Evolutionary conservation across 1,284 basidiomycete species (phyloP).

Genomic region (Golubevia pallescens): DNA sequence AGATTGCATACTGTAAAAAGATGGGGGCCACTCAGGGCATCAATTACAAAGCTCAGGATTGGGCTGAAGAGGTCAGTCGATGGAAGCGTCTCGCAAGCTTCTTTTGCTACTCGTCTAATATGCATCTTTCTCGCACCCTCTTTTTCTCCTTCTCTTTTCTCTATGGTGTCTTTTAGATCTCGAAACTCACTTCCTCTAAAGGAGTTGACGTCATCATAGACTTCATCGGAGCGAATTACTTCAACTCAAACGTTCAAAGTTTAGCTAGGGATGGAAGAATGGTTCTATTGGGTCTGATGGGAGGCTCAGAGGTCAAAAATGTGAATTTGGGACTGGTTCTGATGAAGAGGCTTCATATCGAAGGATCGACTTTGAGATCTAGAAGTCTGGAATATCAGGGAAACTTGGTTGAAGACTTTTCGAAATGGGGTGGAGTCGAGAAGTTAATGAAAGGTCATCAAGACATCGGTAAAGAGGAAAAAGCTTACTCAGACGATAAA

Average conservation of each 20-base stretch:
- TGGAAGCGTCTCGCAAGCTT: too few species aligned
- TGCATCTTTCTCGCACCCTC: neutral
- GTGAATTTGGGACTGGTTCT: slow-evolving; percentile 75
- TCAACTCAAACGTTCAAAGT: slow-evolving; percentile 78
- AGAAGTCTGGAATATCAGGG: slow-evolving; percentile 81
- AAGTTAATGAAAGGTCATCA: neutral
- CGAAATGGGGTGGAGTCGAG: slow-evolving; percentile 13
- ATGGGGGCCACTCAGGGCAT: slow-evolving; percentile 75
- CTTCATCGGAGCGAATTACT: slow-evolving; percentile 84
- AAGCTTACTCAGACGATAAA: slow-evolving; percentile 66
- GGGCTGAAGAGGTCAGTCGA: slow-evolving; percentile 72
- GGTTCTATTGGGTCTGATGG: slow-evolving; percentile 74
- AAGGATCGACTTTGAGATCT: slow-evolving; percentile 85
- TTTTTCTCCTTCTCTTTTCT: neutral
- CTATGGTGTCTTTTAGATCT: slow-evolving; percentile 37
- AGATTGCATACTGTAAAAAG: slow-evolving; percentile 77
- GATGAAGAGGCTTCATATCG: slow-evolving; percentile 84
- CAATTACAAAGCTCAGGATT: slow-evolving; percentile 86
- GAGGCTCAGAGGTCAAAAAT: slow-evolving; percentile 74
- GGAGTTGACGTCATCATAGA: slow-evolving; percentile 86
- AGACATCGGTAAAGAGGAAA: neutral
- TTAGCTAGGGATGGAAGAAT: slow-evolving; percentile 81
- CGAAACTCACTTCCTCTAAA: slow-evolving; percentile 71
- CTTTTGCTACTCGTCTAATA: too few species aligned
- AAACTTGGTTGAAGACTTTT: slow-evolving; percentile 73